A percentile compares a stretch with the other conserved stretches of the same genome.
Evolutionary conservation across 371 early-diverging fungal genomes (phyloP).

Genomic region (Coemansia sp.): DNA sequence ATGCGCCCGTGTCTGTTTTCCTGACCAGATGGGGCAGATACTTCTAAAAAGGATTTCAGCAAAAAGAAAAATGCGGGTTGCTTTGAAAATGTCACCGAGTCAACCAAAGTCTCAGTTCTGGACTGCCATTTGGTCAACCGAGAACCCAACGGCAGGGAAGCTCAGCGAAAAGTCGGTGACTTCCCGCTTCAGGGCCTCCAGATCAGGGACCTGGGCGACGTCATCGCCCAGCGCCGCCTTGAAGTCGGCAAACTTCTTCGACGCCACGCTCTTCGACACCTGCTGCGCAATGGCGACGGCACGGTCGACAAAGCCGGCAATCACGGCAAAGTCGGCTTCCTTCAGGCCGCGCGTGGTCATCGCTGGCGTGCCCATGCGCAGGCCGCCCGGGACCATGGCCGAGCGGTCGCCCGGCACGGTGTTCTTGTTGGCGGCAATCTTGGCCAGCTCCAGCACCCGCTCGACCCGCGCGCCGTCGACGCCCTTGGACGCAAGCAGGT

Average conservation of each 20-base stretch:
- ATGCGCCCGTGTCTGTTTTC: too few species aligned
- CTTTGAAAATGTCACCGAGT: too few species aligned
- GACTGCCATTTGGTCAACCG: conserved; percentile 30
- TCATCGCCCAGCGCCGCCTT: conserved; percentile 48
- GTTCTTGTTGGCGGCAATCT: conserved; percentile 99
- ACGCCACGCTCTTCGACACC: conserved; percentile 57
- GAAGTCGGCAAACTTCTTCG: conserved; percentile 52
- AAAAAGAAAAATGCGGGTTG: not conserved
- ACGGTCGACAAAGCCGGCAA: conserved; percentile 84
- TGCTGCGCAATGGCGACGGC: conserved; percentile 72
- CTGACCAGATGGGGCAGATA: too few species aligned
- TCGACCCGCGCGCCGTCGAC: conserved; percentile 96
- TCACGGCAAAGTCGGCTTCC: conserved; percentile 81
- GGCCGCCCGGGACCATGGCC: conserved; percentile 94
- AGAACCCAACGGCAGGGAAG: conserved; percentile 53
- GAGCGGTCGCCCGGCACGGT: conserved; percentile 96
- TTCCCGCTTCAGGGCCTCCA: conserved; percentile 32
- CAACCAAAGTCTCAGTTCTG: not conserved
- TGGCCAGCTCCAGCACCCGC: conserved; percentile 88
- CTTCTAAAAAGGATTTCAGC: not conserved
- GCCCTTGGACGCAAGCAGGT: conserved; percentile 62
- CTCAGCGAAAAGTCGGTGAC: conserved; percentile 49
- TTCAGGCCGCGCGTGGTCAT: conserved; percentile 96
- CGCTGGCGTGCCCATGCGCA: conserved; percentile 93
- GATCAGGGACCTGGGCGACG: conserved; percentile 31